Percentiles rank a stretch among this genome's conserved stretches.
These are phyloP conservation scores for Pittosporum tobira DNA, from an alignment of 129 eudicot species.

Conservation along the genomic window DNA sequence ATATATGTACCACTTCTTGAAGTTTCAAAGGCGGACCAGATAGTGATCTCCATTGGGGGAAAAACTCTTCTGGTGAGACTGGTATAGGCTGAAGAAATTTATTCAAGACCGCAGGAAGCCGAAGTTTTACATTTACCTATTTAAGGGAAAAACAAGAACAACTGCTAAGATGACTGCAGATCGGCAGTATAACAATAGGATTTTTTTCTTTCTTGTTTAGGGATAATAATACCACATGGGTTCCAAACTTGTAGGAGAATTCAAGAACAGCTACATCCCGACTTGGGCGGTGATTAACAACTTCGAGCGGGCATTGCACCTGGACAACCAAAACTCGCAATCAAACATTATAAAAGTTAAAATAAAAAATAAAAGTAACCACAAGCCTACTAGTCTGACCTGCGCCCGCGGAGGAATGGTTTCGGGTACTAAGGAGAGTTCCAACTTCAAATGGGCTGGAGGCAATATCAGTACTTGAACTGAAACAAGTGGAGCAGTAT, in stretches of 20 bases:
- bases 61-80: constrained; percentile 74
- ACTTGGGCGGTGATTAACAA: constrained; percentile 73
- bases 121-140: constrained; percentile 86
- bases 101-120: constrained; percentile 76
- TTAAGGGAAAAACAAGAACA: constrained; percentile 6
- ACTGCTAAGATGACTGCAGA: background rate
- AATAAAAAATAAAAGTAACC: background rate
- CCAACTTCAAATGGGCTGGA: constrained; percentile 48
- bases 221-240: constrained; percentile 41
- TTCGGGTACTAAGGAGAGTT: constrained; percentile 52
- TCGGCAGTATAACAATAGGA: background rate
- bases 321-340: constrained; percentile 15
- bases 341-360: background rate
- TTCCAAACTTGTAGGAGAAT: constrained; percentile 74
- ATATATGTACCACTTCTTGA: constrained; percentile 86
- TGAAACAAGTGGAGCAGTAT: constrained; percentile 47
- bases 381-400: constrained; percentile 13
- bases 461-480: constrained; percentile 52
- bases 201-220: too few relatives aligned
- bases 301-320: constrained; percentile 98
- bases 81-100: constrained; percentile 84
- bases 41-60: constrained; percentile 93
- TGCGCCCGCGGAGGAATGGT: constrained; percentile 67
- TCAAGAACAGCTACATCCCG: constrained; percentile 92
- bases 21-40: constrained; percentile 94